Percentiles rank a stretch among this genome's conserved stretches.
These are phyloP conservation scores for Torrubiella hemipterigena DNA, from an alignment of 2,329 filamentous ascomycete species.

Conservation along the genomic window DNA sequence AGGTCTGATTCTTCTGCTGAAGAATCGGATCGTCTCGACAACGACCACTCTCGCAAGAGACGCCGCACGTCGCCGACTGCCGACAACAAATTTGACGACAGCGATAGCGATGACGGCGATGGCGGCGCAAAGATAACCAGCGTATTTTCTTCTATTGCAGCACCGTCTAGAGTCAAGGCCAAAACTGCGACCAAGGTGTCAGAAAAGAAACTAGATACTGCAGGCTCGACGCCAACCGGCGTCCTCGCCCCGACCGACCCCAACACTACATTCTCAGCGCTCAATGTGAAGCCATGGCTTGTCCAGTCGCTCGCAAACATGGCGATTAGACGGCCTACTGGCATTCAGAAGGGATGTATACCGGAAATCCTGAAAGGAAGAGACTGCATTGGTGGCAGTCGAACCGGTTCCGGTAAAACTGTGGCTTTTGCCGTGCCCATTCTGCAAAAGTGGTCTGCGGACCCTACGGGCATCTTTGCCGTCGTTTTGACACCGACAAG, in stretches of 20 bases:
- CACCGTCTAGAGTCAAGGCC: constrained; percentile 40
- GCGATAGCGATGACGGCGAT: constrained; percentile 13
- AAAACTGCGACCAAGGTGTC: constrained; percentile 13
- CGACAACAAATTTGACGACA: constrained; percentile 8
- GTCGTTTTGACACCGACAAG: constrained; percentile 81
- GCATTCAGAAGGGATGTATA: constrained; percentile 87
- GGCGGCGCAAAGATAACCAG: constrained; percentile 17
- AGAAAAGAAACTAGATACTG: constrained; percentile 3
- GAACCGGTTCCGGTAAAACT: constrained; percentile 95
- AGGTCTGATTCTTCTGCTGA: constrained; percentile 12
- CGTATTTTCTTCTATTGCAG: constrained; percentile 30
- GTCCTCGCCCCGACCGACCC: constrained; percentile 41
- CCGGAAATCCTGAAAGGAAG: constrained; percentile 82
- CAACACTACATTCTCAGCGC: constrained; percentile 55
- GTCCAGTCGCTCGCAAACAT: constrained; percentile 62
- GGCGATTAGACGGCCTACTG: constrained; percentile 80
- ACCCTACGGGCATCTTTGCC: constrained; percentile 84
- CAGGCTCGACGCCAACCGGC: constrained; percentile 14
- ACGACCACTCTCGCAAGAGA: constrained; percentile 30
- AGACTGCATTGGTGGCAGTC: constrained; percentile 89
- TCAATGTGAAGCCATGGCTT: constrained; percentile 77
- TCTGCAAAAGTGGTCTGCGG: constrained; percentile 82
- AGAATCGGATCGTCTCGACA: constrained; percentile 39
- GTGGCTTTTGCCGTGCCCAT: constrained; percentile 93
- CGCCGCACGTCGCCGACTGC: constrained; percentile 22